Conservation (phyloP, 352 stramenopile species). For the Phytophthora sp. region DNA sequence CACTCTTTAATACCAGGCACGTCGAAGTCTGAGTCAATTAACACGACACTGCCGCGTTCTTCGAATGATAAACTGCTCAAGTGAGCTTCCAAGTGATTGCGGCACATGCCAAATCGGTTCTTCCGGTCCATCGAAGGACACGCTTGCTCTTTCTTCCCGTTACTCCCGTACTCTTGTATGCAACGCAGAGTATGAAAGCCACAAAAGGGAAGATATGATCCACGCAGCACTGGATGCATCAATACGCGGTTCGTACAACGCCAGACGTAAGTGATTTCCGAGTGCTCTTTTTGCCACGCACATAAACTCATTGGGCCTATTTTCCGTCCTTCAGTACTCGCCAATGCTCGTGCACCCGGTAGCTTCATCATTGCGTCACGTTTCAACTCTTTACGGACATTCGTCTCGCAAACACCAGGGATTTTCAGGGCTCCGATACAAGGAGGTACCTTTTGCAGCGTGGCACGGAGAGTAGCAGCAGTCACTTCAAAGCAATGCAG, state of each 20-base stretch:
- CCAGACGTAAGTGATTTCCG: conserved; percentile 57
- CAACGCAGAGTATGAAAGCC: conserved; percentile 69
- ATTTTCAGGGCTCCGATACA: conserved; percentile 45
- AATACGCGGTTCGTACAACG: conserved; percentile 64
- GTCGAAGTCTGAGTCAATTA: conserved; percentile 71
- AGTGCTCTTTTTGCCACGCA: conserved; percentile 68
- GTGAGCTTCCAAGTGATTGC: conserved; percentile 72
- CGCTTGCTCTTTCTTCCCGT: conserved; percentile 33
- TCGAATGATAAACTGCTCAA: conserved; percentile 61
- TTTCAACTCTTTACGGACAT: conserved; percentile 24
- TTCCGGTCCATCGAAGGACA: conserved; percentile 60
- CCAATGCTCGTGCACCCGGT: neutral
- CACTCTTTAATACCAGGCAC: conserved; percentile 68
- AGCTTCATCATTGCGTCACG: conserved; percentile 32
- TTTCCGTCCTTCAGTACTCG: conserved; percentile 2
- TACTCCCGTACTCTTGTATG: conserved; percentile 64
- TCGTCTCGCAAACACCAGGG: conserved; percentile 47
- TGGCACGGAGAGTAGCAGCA: conserved; percentile 43
- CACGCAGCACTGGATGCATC: conserved; percentile 59
- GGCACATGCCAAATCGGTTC: conserved; percentile 72
- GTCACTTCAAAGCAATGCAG: conserved; percentile 64
- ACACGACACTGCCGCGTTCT: conserved; percentile 41
- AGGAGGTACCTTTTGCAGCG: conserved; percentile 55
- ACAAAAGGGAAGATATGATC: conserved; percentile 66
- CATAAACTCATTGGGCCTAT: conserved; percentile 40